phyloP scores from a whole-genome alignment of 371 early-diverging fungal genomes.

The Basidiobolus meristosporus region DNA sequence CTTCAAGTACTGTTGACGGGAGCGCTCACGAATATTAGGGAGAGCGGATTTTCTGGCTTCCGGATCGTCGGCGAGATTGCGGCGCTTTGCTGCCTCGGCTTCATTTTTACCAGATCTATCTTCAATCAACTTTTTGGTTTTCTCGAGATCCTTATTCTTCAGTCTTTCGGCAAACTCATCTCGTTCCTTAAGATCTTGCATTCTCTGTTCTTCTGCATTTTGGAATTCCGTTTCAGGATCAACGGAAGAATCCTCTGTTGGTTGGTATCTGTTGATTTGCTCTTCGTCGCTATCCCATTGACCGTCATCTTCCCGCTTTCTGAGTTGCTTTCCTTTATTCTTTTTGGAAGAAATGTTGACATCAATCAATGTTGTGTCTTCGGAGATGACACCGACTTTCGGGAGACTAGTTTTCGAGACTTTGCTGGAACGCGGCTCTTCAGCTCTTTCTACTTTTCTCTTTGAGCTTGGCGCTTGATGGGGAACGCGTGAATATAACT shows the following conservation, averaged over 20 bases:
- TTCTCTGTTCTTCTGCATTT: conserved; percentile 29
- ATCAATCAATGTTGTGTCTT: neutral
- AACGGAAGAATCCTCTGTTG: neutral
- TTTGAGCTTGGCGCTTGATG: conserved; percentile 15
- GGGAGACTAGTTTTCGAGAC: neutral
- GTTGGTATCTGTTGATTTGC: too few species aligned
- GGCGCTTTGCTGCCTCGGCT: conserved; percentile 43
- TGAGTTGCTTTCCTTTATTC: neutral
- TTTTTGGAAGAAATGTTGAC: neutral
- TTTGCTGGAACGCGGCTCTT: conserved; percentile 12
- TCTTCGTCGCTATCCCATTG: too few species aligned
- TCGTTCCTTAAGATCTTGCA: conserved; percentile 53
- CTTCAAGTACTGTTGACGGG: conserved; percentile 80
- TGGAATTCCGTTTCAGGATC: conserved; percentile 18
- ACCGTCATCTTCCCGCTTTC: neutral
- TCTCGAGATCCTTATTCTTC: conserved; percentile 61
- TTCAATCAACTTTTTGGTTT: conserved; percentile 53
- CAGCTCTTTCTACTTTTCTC: conserved; percentile 9
- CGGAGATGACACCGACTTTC: neutral
- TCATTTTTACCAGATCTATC: conserved; percentile 59
- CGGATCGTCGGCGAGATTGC: conserved; percentile 64
- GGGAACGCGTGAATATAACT: conserved; percentile 30
- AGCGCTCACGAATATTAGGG: conserved; percentile 54
- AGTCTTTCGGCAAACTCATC: conserved; percentile 79
- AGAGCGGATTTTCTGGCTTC: conserved; percentile 38